Conservation (phyloP, 345 rosid genomes). For the Euphorbia tirucalli region DNA sequence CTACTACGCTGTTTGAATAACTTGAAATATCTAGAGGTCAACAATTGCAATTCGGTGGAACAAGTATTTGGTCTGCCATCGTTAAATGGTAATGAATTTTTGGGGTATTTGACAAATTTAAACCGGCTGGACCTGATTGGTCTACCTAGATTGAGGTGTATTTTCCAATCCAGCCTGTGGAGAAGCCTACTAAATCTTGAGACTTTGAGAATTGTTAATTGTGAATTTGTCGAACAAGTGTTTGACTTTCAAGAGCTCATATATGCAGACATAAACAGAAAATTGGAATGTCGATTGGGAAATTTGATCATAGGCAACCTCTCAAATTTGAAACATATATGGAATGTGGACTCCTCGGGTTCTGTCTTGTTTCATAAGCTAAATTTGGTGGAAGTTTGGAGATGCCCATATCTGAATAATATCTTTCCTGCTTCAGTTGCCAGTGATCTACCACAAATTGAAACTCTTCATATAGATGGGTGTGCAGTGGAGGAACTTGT, state of each 20-base stretch:
- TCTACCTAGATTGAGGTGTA: too few species aligned
- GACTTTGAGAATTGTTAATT: not conserved
- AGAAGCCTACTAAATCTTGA: slow-evolving; percentile 2
- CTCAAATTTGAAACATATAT: slow-evolving; percentile 13
- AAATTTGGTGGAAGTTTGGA: not conserved
- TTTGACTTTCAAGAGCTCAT: slow-evolving; percentile 15
- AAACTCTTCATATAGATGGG: not conserved
- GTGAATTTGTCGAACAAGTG: slow-evolving; percentile 13
- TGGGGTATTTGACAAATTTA: too few species aligned
- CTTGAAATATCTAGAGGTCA: too few species aligned
- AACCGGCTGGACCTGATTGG: too few species aligned
- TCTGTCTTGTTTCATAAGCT: slow-evolving; percentile 12
- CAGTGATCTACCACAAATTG: not conserved
- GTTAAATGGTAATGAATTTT: too few species aligned
- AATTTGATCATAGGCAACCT: not conserved
- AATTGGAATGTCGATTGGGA: not conserved
- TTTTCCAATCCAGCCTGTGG: slow-evolving; percentile 1
- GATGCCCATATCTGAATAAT: slow-evolving; percentile 11
- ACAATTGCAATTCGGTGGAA: too few species aligned
- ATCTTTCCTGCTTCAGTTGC: slow-evolving; percentile 22
- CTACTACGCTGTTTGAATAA: too few species aligned
- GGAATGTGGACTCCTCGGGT: slow-evolving; percentile 13
- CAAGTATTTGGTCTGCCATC: too few species aligned
- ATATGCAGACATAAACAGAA: too few species aligned
- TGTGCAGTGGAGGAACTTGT: slow-evolving; percentile 22